Conservation (phyloP, 805 yeast species). For the Nakazawaea molendinolei region DNA sequence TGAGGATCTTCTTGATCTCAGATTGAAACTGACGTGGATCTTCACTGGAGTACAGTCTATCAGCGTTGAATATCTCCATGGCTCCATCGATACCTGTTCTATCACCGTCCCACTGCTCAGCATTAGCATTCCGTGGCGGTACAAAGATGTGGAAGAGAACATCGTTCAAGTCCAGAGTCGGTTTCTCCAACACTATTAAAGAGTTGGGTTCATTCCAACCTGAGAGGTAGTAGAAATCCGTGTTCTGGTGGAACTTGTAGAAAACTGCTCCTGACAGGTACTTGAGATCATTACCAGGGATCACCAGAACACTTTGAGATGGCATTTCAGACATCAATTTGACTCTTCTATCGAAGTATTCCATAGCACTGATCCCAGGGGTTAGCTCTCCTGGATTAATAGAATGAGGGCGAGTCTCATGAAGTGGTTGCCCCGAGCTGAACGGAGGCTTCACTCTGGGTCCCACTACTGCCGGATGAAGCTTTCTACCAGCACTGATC, state of each 20-base stretch:
- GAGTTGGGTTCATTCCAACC: conserved; percentile 94
- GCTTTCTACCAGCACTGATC: background rate
- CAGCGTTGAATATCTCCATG: conserved; percentile 81
- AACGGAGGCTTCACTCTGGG: conserved; percentile 16
- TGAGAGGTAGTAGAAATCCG: conserved; percentile 76
- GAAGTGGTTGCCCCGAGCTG: conserved; percentile 77
- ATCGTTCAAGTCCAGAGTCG: conserved; percentile 43
- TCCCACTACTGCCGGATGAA: conserved; percentile 3
- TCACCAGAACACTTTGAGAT: conserved; percentile 58
- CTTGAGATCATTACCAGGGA: conserved; percentile 66
- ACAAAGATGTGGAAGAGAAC: conserved; percentile 72
- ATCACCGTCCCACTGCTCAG: conserved; percentile 94
- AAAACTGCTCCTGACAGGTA: conserved; percentile 89
- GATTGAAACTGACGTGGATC: conserved; percentile 23
- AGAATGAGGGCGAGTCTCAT: conserved; percentile 76
- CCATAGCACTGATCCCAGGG: conserved; percentile 79
- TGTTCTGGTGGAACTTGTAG: conserved; percentile 88
- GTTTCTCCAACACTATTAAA: conserved; percentile 58
- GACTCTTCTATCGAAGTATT: conserved; percentile 68
- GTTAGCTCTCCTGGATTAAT: conserved; percentile 75
- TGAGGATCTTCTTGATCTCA: conserved; percentile 41
- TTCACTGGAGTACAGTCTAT: conserved; percentile 51
- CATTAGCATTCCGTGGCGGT: conserved; percentile 69
- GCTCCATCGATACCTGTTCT: conserved; percentile 86
- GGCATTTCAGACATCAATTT: conserved; percentile 54